Conservation (phyloP, 495 filamentous ascomycete species). For the Xeromyces bisporus region DNA sequence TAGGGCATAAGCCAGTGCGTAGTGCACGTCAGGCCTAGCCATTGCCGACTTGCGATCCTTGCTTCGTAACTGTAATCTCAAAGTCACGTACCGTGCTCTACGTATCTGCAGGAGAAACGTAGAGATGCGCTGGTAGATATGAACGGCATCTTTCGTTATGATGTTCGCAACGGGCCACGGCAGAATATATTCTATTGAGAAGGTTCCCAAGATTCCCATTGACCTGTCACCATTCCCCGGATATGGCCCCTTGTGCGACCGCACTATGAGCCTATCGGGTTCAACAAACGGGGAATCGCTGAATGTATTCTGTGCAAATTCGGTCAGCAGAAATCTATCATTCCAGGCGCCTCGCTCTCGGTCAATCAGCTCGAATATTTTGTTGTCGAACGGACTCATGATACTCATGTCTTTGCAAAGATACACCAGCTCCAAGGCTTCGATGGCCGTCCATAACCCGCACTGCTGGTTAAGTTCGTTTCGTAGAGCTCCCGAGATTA, state of each 20-base stretch:
- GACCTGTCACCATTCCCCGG: constrained; percentile 12
- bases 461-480: constrained; percentile 50
- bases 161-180: constrained; percentile 83
- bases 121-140: constrained; percentile 50
- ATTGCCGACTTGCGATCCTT: background rate
- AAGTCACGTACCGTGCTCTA: constrained; percentile 50
- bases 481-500: constrained; percentile 46
- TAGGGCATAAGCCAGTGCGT: constrained; percentile 39
- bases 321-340: constrained; percentile 68
- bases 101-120: constrained; percentile 63
- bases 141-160: constrained; percentile 42
- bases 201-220: constrained; percentile 35
- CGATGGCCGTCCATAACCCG: constrained; percentile 45
- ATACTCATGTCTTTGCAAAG: constrained; percentile 52
- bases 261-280: constrained; percentile 39
- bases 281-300: constrained; percentile 33
- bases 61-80: constrained; percentile 30
- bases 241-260: constrained; percentile 12
- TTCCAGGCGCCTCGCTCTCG: constrained; percentile 50
- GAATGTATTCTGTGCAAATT: constrained; percentile 57
- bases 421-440: constrained; percentile 54
- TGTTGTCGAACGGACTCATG: constrained; percentile 42
- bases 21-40: constrained; percentile 11
- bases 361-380: constrained; percentile 67
- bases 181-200: constrained; percentile 45